A percentile compares a stretch with the other conserved stretches of the same genome.
These are phyloP conservation scores for Xylaria palmicola DNA, from an alignment of 495 filamentous ascomycete species.

Conservation along the genomic window DNA sequence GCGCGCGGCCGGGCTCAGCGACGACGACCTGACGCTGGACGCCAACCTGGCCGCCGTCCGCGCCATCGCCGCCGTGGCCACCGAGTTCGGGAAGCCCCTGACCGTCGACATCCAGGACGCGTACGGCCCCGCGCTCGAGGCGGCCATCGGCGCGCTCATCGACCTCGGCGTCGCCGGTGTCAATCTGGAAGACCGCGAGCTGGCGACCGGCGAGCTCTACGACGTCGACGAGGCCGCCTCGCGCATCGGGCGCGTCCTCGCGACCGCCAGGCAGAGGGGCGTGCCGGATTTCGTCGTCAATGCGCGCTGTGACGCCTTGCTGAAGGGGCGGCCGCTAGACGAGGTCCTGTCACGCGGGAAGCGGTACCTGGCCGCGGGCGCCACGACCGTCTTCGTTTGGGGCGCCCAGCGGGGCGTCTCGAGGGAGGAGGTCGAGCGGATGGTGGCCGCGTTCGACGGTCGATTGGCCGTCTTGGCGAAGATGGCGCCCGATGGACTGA, in stretches of 20 bases:
- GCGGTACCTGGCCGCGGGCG: slow-evolving; percentile 46
- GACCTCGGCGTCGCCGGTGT: slow-evolving; percentile 48
- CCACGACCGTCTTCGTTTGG: slow-evolving; percentile 48
- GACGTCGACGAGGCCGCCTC: slow-evolving; percentile 35
- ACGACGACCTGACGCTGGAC: slow-evolving; percentile 42
- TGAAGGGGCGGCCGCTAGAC: slow-evolving; percentile 33
- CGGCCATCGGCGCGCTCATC: slow-evolving; percentile 38
- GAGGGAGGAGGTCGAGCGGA: slow-evolving; percentile 32
- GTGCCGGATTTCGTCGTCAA: slow-evolving; percentile 53
- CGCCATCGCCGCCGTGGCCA: slow-evolving; percentile 31
- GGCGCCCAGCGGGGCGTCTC: slow-evolving; percentile 26
- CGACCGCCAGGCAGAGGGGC: slow-evolving; percentile 34
- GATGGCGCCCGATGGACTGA: slow-evolving; percentile 27
- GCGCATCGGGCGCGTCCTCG: slow-evolving; percentile 36
- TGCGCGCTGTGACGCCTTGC: slow-evolving; percentile 45
- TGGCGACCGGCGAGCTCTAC: slow-evolving; percentile 30
- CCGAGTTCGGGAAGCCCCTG: slow-evolving; percentile 35
- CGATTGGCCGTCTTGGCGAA: slow-evolving; percentile 32
- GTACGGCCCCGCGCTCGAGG: slow-evolving; percentile 44
- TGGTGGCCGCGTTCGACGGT: slow-evolving; percentile 34
- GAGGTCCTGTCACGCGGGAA: slow-evolving; percentile 46
- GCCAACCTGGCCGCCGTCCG: slow-evolving; percentile 32
- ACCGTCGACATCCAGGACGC: slow-evolving; percentile 56
- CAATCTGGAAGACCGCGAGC: slow-evolving; percentile 53
- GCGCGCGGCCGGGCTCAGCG: slow-evolving; percentile 37